Conservation (phyloP, 257 asterid species). For the Solanum bukasovii region DNA sequence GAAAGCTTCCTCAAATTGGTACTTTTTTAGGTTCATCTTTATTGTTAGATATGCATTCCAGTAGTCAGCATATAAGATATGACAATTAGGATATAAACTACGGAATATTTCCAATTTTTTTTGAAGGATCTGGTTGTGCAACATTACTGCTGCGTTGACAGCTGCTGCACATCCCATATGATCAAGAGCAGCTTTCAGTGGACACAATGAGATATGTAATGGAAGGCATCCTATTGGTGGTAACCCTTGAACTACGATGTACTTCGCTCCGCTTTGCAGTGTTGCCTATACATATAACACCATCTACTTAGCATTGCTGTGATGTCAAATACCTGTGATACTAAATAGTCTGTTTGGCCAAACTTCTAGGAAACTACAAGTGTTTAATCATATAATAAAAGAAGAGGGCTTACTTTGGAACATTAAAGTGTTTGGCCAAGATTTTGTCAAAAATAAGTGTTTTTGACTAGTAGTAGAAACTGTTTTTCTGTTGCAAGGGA, state of each 20-base stretch:
- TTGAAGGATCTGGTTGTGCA: slow-evolving; percentile 34
- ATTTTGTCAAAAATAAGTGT: neutral
- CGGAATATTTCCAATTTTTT: slow-evolving; percentile 7
- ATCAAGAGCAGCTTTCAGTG: slow-evolving; percentile 5
- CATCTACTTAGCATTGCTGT: neutral
- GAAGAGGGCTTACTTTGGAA: neutral
- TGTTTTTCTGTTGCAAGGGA: neutral
- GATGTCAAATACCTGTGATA: neutral
- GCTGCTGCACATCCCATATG: slow-evolving; percentile 25
- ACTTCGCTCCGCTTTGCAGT: slow-evolving; percentile 25
- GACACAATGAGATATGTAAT: slow-evolving; percentile 7
- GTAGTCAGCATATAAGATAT: slow-evolving; percentile 27
- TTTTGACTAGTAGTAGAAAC: neutral
- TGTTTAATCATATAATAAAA: neutral
- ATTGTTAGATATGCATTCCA: slow-evolving; percentile 31
- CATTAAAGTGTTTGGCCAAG: neutral
- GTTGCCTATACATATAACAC: slow-evolving; percentile 8
- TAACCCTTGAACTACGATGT: slow-evolving; percentile 31
- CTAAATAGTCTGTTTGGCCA: neutral
- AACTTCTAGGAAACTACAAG: neutral
- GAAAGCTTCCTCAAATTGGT: slow-evolving; percentile 26
- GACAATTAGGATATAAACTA: slow-evolving; percentile 10
- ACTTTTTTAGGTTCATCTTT: slow-evolving; percentile 15
- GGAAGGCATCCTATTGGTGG: slow-evolving; percentile 53
- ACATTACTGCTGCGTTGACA: slow-evolving; percentile 18